phyloP scores from a whole-genome alignment of 2,329 filamentous ascomycete genomes.

The Nemania sp. region DNA sequence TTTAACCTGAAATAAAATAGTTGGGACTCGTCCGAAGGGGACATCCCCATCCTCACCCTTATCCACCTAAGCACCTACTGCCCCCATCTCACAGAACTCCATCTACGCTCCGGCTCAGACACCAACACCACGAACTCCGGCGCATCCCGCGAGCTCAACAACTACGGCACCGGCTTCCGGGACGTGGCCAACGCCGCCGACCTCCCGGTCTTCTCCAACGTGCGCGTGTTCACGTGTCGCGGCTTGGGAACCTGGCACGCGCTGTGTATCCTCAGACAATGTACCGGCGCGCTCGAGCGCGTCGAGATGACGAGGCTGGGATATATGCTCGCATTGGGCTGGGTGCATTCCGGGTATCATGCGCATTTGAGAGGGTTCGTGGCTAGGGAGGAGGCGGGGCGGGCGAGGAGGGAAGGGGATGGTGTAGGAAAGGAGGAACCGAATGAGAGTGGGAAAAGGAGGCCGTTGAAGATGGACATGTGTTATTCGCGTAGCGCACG shows the following conservation, averaged over 20 bases:
- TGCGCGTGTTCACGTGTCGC: constrained; percentile 13
- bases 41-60: constrained; percentile 13
- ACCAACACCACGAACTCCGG: too few relatives aligned
- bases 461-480: constrained; percentile 17
- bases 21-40: constrained; percentile 13
- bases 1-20: constrained; percentile 1
- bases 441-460: too few relatives aligned
- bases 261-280: constrained; percentile 6
- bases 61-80: constrained; percentile 4
- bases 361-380: constrained; percentile 5
- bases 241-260: constrained; percentile 8
- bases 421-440: too few relatives aligned
- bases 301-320: constrained; percentile 15
- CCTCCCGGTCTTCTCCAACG: constrained; percentile 1
- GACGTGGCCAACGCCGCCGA: constrained; percentile 7
- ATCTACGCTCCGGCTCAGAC: constrained; percentile 14
- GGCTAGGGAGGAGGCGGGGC: constrained; percentile 7
- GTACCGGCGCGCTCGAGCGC: constrained; percentile 6
- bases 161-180: constrained; percentile 3
- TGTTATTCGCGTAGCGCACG: constrained; percentile 14
- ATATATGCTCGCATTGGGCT: constrained; percentile 1
- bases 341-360: constrained; percentile 10
- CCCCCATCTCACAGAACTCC: constrained; percentile 13
- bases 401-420: neutral
- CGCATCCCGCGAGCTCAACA: neutral